phyloP scores from a whole-genome alignment of 2,329 filamentous ascomycete species.

The Pseudogymnoascus sp. region DNA sequence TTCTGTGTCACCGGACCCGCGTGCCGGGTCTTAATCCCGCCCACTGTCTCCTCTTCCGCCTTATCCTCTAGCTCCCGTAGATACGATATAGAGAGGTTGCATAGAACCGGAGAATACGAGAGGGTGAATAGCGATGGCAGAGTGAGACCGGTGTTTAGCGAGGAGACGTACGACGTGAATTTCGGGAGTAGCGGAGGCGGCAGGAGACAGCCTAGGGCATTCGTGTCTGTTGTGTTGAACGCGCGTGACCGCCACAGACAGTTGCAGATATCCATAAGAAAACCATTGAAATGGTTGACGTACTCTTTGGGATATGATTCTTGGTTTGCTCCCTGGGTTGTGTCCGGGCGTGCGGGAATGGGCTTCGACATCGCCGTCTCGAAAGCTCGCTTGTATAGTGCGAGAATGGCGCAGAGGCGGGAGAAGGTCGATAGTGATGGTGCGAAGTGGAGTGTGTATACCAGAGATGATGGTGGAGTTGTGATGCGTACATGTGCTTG shows the following conservation, averaged over 20 bases:
- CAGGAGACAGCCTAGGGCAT: conserved; percentile 46
- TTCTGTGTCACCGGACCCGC: conserved; percentile 62
- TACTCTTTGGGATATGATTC: conserved; percentile 47
- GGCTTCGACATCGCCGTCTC: conserved; percentile 49
- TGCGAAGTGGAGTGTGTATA: conserved; percentile 65
- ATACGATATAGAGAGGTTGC: conserved; percentile 45
- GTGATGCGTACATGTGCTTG: conserved; percentile 53
- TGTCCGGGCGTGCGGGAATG: conserved; percentile 24
- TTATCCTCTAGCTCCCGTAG: conserved; percentile 51
- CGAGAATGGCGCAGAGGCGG: conserved; percentile 60
- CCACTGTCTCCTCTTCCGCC: conserved; percentile 39
- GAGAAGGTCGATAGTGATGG: conserved; percentile 55
- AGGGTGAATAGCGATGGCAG: conserved; percentile 48
- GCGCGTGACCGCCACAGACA: conserved; percentile 70
- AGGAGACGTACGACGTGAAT: conserved; percentile 41
- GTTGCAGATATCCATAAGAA: conserved; percentile 81
- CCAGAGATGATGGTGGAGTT: conserved; percentile 56
- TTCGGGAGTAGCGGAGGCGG: conserved; percentile 33
- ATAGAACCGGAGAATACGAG: conserved; percentile 50
- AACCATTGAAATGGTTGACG: conserved; percentile 69
- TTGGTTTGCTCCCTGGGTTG: conserved; percentile 24
- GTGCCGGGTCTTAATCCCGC: conserved; percentile 41
- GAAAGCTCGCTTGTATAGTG: conserved; percentile 65
- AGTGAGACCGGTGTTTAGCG: conserved; percentile 38
- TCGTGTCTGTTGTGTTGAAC: conserved; percentile 56